These are phyloP conservation scores for Petunia axillaris DNA, from an alignment of 257 asterid genomes.

Conservation along the genomic window DNA sequence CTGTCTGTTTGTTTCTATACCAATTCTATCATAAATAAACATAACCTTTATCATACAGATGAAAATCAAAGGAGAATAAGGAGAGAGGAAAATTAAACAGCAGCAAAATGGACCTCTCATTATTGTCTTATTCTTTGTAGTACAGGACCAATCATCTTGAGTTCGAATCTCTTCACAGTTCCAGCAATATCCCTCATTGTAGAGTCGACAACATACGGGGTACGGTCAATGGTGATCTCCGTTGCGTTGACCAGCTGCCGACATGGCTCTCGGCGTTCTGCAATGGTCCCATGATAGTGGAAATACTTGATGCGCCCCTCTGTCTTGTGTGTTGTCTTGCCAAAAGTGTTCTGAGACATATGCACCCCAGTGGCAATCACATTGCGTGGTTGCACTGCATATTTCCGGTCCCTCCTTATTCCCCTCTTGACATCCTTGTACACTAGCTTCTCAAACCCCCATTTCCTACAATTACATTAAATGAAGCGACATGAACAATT, in stretches of 20 bases:
- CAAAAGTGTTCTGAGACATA: conserved; percentile 69
- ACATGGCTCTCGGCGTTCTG: conserved; percentile 73
- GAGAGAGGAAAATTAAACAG: background rate
- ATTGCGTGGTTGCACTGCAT: conserved; percentile 75
- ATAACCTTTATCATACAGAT: conserved; percentile 28
- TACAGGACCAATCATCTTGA: conserved; percentile 58
- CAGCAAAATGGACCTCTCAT: background rate
- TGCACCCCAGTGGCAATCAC: conserved; percentile 84
- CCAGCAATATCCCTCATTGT: conserved; percentile 67
- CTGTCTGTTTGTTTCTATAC: conserved; percentile 25
- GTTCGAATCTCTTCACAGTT: conserved; percentile 70
- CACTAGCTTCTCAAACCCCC: conserved; percentile 92
- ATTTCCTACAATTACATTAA: conserved; percentile 47
- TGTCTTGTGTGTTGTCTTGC: conserved; percentile 69
- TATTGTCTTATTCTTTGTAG: conserved; percentile 65
- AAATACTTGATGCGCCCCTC: conserved; percentile 66
- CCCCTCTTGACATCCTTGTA: conserved; percentile 69
- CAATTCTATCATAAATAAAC: background rate
- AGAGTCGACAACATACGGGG: conserved; percentile 57
- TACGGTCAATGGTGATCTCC: conserved; percentile 42
- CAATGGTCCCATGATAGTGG: conserved; percentile 82
- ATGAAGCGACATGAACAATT: background rate
- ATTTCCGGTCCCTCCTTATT: conserved; percentile 65
- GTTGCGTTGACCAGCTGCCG: conserved; percentile 52
- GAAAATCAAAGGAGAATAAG: conserved; percentile 19